A percentile compares a stretch with the other conserved stretches of the same genome.
phyloP scores from a whole-genome alignment of 345 rosid species.

The Angophora floribunda region DNA sequence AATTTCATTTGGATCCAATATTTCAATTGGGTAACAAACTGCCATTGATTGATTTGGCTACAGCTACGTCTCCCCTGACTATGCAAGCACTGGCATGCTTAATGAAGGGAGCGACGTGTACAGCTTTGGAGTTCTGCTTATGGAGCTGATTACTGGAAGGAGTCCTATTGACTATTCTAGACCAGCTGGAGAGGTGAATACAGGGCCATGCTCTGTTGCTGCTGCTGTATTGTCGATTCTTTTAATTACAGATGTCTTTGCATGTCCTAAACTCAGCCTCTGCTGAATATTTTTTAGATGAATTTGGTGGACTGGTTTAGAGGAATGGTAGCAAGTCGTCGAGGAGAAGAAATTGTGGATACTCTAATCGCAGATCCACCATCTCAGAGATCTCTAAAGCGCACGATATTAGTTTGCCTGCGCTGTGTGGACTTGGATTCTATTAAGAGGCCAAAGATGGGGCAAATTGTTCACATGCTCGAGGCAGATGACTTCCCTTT shows the following conservation, averaged over 20 bases:
- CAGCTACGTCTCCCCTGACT: conserved; percentile 95
- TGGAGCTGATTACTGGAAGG: conserved; percentile 91
- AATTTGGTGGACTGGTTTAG: conserved; percentile 96
- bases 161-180: conserved; percentile 85
- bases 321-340: conserved; percentile 90
- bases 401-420: conserved; percentile 76
- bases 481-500: conserved; percentile 91
- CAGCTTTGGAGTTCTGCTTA: conserved; percentile 88
- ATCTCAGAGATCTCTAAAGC: conserved; percentile 61
- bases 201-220: not conserved
- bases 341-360: conserved; percentile 81
- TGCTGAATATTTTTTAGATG: conserved; percentile 40
- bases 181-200: conserved; percentile 83
- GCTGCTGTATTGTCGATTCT: not conserved
- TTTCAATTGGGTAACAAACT: not conserved
- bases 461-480: conserved; percentile 95
- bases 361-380: conserved; percentile 60
- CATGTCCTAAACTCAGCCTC: not conserved
- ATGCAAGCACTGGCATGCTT: conserved; percentile 97
- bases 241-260: not conserved
- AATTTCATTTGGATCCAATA: not conserved
- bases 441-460: conserved; percentile 92
- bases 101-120: conserved; percentile 96
- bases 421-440: conserved; percentile 94
- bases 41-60: not conserved